Percentiles rank a stretch among this genome's conserved stretches.
Evolutionary conservation across 2,329 filamentous ascomycete genomes (phyloP).

Genomic region (Aspergillus calidoustus): DNA sequence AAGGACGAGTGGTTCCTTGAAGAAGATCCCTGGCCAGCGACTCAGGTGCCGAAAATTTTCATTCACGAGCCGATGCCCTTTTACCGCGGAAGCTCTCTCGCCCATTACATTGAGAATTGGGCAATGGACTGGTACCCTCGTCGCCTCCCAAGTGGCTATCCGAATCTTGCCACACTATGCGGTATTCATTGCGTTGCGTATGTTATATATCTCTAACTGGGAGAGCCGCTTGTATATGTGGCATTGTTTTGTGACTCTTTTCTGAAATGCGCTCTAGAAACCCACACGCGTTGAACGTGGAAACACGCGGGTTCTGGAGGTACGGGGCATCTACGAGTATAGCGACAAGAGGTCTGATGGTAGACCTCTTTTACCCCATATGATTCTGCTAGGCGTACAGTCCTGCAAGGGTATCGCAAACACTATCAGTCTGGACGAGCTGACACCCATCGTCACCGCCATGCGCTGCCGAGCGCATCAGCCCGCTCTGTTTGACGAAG

Average conservation of each 20-base stretch:
- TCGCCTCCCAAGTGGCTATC: neutral
- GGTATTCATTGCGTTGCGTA: neutral
- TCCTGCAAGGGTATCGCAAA: neutral
- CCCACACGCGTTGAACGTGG: neutral
- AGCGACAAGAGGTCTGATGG: neutral
- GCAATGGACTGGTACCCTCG: neutral
- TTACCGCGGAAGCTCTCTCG: neutral
- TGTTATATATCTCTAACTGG: neutral
- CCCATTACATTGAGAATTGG: neutral
- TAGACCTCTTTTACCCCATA: neutral
- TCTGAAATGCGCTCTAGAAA: neutral
- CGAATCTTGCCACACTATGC: neutral
- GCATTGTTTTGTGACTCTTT: neutral
- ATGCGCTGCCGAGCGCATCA: conserved; percentile 3
- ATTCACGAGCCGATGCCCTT: neutral
- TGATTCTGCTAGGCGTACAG: neutral
- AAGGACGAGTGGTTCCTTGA: neutral
- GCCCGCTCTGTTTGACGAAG: neutral
- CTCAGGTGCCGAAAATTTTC: neutral
- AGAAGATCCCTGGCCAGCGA: neutral
- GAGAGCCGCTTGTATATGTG: neutral
- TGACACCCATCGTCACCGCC: neutral
- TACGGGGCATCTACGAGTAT: neutral
- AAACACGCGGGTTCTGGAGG: neutral
- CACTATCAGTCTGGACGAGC: conserved; percentile 1